Percentiles rank a stretch among this genome's conserved stretches.
Evolutionary conservation across 257 asterid species (phyloP).

Genomic region (Knoxia roxburghii): DNA sequence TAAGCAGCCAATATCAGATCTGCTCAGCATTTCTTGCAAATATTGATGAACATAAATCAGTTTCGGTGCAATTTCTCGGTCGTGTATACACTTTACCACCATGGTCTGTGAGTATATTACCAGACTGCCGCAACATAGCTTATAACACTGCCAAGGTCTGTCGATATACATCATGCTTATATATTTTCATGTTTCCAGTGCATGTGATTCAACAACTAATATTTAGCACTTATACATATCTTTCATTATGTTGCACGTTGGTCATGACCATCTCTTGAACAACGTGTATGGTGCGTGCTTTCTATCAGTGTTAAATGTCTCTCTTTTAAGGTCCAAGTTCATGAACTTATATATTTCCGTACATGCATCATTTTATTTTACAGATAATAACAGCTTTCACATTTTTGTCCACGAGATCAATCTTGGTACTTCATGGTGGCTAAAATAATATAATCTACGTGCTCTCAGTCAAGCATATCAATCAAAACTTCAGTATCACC

Average conservation of each 20-base stretch:
- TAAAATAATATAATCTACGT: background rate
- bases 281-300: background rate
- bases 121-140: slow-evolving; percentile 73
- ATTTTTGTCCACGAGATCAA: background rate
- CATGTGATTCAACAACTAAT: background rate
- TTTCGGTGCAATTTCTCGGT: slow-evolving; percentile 52
- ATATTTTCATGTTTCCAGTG: background rate
- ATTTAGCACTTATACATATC: slow-evolving; percentile 2
- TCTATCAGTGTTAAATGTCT: background rate
- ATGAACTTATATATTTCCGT: background rate
- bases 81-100: slow-evolving; percentile 65
- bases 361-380: slow-evolving; percentile 1
- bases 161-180: slow-evolving; percentile 2
- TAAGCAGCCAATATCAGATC: slow-evolving; percentile 21
- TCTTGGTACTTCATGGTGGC: background rate
- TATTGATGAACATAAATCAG: slow-evolving; percentile 70
- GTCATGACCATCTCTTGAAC: background rate
- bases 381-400: background rate
- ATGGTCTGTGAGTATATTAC: slow-evolving; percentile 91
- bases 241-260: background rate
- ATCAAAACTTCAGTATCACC: background rate
- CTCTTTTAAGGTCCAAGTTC: background rate
- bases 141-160: slow-evolving; percentile 82
- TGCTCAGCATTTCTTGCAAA: slow-evolving; percentile 94
- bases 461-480: background rate